Conservation (phyloP, 306 rosid species). For the Corylus heterophylla region DNA sequence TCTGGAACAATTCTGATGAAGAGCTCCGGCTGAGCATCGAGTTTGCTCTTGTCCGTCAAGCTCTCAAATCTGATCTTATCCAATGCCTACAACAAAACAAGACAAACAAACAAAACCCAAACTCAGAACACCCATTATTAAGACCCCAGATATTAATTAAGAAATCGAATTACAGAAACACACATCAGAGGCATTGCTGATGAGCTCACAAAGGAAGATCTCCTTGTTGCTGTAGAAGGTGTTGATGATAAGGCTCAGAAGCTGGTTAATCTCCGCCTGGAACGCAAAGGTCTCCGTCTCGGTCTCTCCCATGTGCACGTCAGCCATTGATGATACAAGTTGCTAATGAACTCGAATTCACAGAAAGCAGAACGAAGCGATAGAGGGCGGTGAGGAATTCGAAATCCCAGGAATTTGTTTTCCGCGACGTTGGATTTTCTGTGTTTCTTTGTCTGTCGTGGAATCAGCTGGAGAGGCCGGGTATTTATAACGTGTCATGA, state of each 20-base stretch:
- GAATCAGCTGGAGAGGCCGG: too few species aligned
- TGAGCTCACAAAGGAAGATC: slow-evolving; percentile 40
- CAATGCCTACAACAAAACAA: slow-evolving; percentile 32
- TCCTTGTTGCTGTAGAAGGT: slow-evolving; percentile 38
- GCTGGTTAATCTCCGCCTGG: slow-evolving; percentile 40
- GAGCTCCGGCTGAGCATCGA: slow-evolving; percentile 32
- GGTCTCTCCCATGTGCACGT: slow-evolving; percentile 7
- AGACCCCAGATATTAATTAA: not conserved
- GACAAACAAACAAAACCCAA: not conserved
- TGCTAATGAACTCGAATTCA: not conserved
- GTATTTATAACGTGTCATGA: too few species aligned
- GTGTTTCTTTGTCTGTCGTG: too few species aligned
- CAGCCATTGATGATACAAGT: too few species aligned
- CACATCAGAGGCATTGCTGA: slow-evolving; percentile 38
- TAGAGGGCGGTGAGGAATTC: too few species aligned
- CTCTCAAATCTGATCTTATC: slow-evolving; percentile 39
- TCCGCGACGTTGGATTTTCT: too few species aligned
- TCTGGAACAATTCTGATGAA: slow-evolving; percentile 30
- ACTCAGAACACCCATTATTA: not conserved
- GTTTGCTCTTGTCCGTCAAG: slow-evolving; percentile 35
- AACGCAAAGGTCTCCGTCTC: slow-evolving; percentile 30
- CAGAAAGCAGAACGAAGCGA: too few species aligned
- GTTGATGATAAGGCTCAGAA: slow-evolving; percentile 42
- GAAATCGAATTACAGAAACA: not conserved
- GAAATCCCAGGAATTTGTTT: too few species aligned